Evolutionary conservation across 2,329 filamentous ascomycete genomes (phyloP), one percentile per base, ranked within the genome.

Genomic region (Colletotrichum melonis): DNA sequence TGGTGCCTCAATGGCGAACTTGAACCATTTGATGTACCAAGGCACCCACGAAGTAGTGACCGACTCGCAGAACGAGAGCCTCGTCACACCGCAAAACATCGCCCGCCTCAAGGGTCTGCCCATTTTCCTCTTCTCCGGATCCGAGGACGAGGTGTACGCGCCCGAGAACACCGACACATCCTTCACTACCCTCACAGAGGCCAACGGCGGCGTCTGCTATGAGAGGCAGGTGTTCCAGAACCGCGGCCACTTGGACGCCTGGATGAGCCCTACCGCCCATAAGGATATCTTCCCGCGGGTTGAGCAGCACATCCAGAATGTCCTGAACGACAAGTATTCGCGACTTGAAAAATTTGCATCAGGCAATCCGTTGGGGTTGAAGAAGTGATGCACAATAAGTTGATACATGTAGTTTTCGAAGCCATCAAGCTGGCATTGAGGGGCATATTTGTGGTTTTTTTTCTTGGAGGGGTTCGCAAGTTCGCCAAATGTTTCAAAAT

Each of bases 1-100:
- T 75, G 91, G 91, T 60, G 86, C 90, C 62, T 89, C 88, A 78
- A 92, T 92, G 88, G 85, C 83, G 0, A 81, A 88, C 70, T 83
- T 92, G 63, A 78, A 85, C 49, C 82, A 91, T 72, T 85, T 92
- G 11, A 90, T 91, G 85, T 81, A 81, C 38, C 87, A 89, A 82
- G 90, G 90, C 5, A 78, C 76, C 69, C 78, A 83, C 3, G 89
- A 87, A n/a, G 79, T 84, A 67, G 88, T 87, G 19, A 88, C 65
- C 5, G 67, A 74, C 49, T 46, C 59, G 0, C 63, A 60, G 46
- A 46, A 57, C 5, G 52, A 24, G 24, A 59, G 67, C 35, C 62
- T 69, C 26, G 55, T 63, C 12, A 74, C 71, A 22, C 68, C 56
- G 16, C 52, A 67, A 11, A 74, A 69, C 38, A 58, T 67, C 11